These are phyloP conservation scores for Coemansia sp. DNA, from an alignment of 192 early-diverging fungal genomes.

Conservation along the genomic window DNA sequence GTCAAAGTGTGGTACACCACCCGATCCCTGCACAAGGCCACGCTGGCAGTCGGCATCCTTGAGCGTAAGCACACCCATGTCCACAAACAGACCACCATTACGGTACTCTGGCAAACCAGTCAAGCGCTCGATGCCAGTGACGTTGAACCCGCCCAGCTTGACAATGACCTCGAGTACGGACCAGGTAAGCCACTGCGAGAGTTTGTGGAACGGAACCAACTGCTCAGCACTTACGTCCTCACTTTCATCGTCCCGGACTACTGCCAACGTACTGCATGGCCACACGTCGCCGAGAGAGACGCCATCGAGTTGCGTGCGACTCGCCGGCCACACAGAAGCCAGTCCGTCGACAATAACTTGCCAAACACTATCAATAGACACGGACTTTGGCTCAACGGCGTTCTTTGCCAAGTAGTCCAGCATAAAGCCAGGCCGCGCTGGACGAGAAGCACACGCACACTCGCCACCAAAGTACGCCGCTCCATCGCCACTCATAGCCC, in stretches of 20 bases:
- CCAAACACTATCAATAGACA: conserved; percentile 79
- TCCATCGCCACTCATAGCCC: conserved; percentile 53
- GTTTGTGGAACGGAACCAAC: conserved; percentile 87
- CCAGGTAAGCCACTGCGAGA: conserved; percentile 96
- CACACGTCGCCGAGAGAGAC: conserved; percentile 90
- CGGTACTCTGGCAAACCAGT: conserved; percentile 89
- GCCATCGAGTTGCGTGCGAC: conserved; percentile 76
- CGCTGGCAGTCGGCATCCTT: conserved; percentile 61
- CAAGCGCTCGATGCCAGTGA: conserved; percentile 66
- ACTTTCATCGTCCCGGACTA: conserved; percentile 11
- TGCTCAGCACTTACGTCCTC: conserved; percentile 30
- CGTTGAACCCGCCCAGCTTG: conserved; percentile 53
- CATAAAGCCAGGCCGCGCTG: conserved; percentile 81
- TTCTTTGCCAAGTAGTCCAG: conserved; percentile 75
- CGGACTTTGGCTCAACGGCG: conserved; percentile 40
- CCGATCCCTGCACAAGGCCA: conserved; percentile 53
- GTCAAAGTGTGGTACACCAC: conserved; percentile 70
- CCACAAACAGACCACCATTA: conserved; percentile 88
- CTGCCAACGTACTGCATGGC: conserved; percentile 67
- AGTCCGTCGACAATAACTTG: conserved; percentile 78
- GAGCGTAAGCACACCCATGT: conserved; percentile 77
- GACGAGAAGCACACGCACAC: conserved; percentile 35
- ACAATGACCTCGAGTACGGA: conserved; percentile 84
- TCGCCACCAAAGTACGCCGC: conserved; percentile 63
- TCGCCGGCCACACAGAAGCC: conserved; percentile 84